These are phyloP conservation scores for Auriscalpium microsporum DNA, from an alignment of 768 basidiomycete genomes.

Conservation along the genomic window DNA sequence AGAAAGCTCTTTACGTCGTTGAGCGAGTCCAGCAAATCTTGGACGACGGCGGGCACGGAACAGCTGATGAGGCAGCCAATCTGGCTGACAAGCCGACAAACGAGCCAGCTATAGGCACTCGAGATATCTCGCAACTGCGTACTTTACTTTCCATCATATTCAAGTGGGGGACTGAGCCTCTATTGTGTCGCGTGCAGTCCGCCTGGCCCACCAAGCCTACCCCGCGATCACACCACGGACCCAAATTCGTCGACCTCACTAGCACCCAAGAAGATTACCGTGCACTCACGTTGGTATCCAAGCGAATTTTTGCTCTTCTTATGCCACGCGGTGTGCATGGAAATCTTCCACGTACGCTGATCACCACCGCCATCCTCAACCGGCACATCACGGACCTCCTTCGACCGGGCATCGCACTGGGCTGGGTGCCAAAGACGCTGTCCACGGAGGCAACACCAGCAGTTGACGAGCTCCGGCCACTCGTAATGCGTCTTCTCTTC, in stretches of 20 bases:
- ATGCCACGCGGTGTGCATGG: conserved; percentile 46
- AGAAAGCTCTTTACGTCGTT: conserved; percentile 9
- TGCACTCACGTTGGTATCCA: conserved; percentile 34
- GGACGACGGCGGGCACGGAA: conserved; percentile 1
- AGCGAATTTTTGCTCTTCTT: conserved; percentile 38
- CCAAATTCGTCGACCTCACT: conserved; percentile 39
- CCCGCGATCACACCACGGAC: conserved; percentile 9
- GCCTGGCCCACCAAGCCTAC: conserved; percentile 29
- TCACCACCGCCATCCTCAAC: conserved; percentile 50
- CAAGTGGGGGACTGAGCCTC: conserved; percentile 59
- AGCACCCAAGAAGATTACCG: conserved; percentile 34
- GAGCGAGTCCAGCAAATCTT: conserved; percentile 12
- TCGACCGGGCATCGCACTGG: conserved; percentile 51
- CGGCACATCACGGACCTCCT: conserved; percentile 53
- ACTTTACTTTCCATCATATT: conserved; percentile 62
- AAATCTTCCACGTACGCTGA: conserved; percentile 45
- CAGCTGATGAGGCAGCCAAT: not conserved
- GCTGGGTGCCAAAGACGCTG: conserved; percentile 60
- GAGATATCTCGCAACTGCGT: conserved; percentile 55
- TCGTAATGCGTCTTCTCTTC: conserved; percentile 48
- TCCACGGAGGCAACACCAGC: conserved; percentile 30
- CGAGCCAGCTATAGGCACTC: conserved; percentile 45
- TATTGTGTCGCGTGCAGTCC: conserved; percentile 36
- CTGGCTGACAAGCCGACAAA: conserved; percentile 3
- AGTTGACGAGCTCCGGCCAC: conserved; percentile 40